Percentiles rank a stretch among this genome's conserved stretches.
Evolutionary conservation across 805 yeast genomes (phyloP).

Genomic region (Saturnispora diversa): DNA sequence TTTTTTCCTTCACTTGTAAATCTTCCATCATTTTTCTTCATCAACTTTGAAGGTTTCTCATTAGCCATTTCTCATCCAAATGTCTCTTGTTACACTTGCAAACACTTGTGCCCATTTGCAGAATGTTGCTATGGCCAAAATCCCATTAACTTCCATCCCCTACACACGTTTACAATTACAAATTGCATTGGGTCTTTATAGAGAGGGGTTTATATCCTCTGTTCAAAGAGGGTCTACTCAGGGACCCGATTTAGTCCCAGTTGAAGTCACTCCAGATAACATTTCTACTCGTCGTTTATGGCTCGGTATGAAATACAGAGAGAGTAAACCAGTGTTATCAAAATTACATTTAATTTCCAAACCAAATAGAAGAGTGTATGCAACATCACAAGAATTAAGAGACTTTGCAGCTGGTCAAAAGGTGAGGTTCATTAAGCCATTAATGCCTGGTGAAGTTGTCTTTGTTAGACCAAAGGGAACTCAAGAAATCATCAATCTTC

Average conservation of each 20-base stretch:
- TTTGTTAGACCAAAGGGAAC: conserved; percentile 45
- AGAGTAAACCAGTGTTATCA: conserved; percentile 67
- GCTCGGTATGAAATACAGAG: conserved; percentile 85
- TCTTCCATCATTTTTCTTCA: not conserved
- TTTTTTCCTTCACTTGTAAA: too few species aligned
- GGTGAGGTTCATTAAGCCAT: conserved; percentile 67
- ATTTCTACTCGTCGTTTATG: conserved; percentile 80
- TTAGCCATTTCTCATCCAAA: conserved; percentile 27
- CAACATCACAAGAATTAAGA: conserved; percentile 55
- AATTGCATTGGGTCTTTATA: conserved; percentile 75
- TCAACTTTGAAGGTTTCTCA: not conserved
- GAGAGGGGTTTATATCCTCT: conserved; percentile 81
- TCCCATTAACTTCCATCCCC: conserved; percentile 72
- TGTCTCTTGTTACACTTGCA: conserved; percentile 84
- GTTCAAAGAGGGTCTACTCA: conserved; percentile 75
- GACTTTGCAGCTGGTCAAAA: conserved; percentile 69
- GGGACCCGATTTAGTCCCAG: conserved; percentile 76
- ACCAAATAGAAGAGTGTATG: conserved; percentile 70
- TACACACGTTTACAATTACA: conserved; percentile 76
- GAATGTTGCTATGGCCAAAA: conserved; percentile 71
- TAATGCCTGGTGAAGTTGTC: conserved; percentile 84
- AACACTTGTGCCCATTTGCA: conserved; percentile 83
- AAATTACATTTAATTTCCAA: conserved; percentile 68
- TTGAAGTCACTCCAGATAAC: conserved; percentile 79
- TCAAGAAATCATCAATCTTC: conserved; percentile 57